Evolutionary conservation across 352 stramenopile genomes (phyloP), one percentile per base, ranked within the genome.

Genomic region (Nothophytophthora sp.): DNA sequence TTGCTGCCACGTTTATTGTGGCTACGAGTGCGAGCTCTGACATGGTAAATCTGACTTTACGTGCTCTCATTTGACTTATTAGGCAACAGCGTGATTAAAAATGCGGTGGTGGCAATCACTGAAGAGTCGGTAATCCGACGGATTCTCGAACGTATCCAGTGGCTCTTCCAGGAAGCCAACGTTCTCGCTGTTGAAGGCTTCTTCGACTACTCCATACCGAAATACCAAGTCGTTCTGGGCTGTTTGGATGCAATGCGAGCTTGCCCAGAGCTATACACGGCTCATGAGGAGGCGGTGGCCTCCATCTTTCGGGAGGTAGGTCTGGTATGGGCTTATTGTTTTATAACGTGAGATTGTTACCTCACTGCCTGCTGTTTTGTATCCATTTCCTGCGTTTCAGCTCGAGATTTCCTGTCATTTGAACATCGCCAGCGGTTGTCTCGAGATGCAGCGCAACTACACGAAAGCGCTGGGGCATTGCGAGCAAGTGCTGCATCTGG

Each of bases 181-280:
- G 76, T 87, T 13, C 44, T 90, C 19, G 78, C 81, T 67, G 33
- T 72, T 3, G 79, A 90, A 51, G 73, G 70, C 1, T 90, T 90
- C 41, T 82, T 70, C 36, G 67, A 72, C 48, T 86, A 90, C 41
- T 81, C 79, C 3, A 74, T 61, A 12, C 44, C 45, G n/a, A 86
- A 86, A 41, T 88, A 76, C 50, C 64, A 78, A 47, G 33, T 68
- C 33, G 61, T 77, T 11, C 33, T 84, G 4, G 53, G 39, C n/a
- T 73, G 62, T 34, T 34, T 81, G 3, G 50, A 79, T 16, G 44
- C 25, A 33, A 11, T 71, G 36, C 46, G 25, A 59, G n/a, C 27
- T 30, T 49, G 41, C 24, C 36, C 38, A 4, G 59, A 64, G n/a
- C 34, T 48, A 10, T 60, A 28, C 35, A 25, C 40, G 12, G 25